Evolutionary conservation across 116 monocot species (phyloP).

Genomic region (Trichopus zeylanicus): DNA sequence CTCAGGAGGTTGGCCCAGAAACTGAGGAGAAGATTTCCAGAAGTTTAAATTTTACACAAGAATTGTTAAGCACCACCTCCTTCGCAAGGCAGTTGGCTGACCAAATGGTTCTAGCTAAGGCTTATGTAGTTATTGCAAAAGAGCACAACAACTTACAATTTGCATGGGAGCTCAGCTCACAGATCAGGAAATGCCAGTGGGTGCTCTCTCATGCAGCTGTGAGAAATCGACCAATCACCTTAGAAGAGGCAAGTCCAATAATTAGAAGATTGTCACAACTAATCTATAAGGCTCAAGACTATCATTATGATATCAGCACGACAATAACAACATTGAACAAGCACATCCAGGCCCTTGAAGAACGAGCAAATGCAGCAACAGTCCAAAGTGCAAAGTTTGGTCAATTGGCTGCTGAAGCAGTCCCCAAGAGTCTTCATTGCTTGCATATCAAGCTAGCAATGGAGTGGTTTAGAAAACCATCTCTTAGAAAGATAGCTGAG

Average conservation of each 20-base stretch:
- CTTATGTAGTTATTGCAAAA: conserved; percentile 64
- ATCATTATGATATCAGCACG: conserved; percentile 67
- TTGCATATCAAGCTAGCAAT: conserved; percentile 40
- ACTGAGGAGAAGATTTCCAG: conserved; percentile 8
- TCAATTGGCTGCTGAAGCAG: conserved; percentile 44
- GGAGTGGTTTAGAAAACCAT: conserved; percentile 31
- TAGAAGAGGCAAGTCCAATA: conserved; percentile 50
- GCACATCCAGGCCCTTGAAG: conserved; percentile 55
- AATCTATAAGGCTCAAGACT: conserved; percentile 62
- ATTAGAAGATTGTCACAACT: conserved; percentile 29
- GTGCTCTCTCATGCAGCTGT: conserved; percentile 58
- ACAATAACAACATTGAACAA: conserved; percentile 47
- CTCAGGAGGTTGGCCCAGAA: conserved; percentile 23
- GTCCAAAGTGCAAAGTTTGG: conserved; percentile 48
- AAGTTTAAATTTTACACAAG: conserved; percentile 41
- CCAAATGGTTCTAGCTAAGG: conserved; percentile 64
- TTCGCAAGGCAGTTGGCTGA: conserved; percentile 49
- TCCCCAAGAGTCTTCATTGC: conserved; percentile 55
- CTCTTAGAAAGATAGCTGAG: conserved; percentile 22
- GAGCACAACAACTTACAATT: conserved; percentile 52
- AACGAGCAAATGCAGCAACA: conserved; percentile 43
- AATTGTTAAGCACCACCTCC: conserved; percentile 49
- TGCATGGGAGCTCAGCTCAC: conserved; percentile 53
- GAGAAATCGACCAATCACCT: conserved; percentile 26
- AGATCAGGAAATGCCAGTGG: conserved; percentile 47